A percentile compares a stretch with the other conserved stretches of the same genome.
Conservation (phyloP, 2,329 filamentous ascomycete species). For the Xylariales sp. region DNA sequence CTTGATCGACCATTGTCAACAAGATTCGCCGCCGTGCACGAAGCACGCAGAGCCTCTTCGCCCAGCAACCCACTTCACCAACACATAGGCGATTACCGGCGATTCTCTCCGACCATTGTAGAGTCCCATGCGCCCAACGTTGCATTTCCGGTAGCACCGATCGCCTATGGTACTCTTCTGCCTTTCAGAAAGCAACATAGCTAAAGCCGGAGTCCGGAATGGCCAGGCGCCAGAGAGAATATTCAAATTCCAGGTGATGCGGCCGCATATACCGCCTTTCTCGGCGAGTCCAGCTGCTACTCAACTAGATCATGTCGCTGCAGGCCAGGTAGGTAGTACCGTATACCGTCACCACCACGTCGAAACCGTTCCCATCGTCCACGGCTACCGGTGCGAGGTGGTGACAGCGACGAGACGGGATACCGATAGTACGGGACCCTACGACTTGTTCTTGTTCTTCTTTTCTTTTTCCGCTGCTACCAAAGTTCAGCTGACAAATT, state of each 20-base stretch:
- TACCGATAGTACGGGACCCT: conserved; percentile 14
- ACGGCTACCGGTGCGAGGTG: neutral
- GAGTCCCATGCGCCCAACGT: conserved; percentile 18
- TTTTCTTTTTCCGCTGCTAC: conserved; percentile 15
- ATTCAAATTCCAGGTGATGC: conserved; percentile 6
- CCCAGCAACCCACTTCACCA: neutral
- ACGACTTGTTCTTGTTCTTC: neutral
- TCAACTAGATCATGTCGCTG: neutral
- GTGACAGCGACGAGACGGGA: neutral
- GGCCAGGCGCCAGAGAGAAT: neutral
- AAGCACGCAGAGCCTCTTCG: conserved; percentile 26
- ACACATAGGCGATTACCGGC: conserved; percentile 25
- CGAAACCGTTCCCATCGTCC: neutral
- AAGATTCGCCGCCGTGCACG: neutral
- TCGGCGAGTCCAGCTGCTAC: conserved; percentile 17
- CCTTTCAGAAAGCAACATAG: conserved; percentile 1
- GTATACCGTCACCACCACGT: neutral
- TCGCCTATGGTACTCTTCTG: neutral
- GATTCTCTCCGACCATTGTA: conserved; percentile 25
- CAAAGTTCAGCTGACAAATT: conserved; percentile 16
- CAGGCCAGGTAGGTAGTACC: neutral
- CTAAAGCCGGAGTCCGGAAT: conserved; percentile 20
- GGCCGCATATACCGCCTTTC: conserved; percentile 13
- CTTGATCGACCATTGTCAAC: too few relatives aligned
- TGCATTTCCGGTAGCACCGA: conserved; percentile 30